A percentile compares a stretch with the other conserved stretches of the same genome.
Evolutionary conservation across 2,329 filamentous ascomycete genomes (phyloP).

Genomic region (Stachybotrys chartarum): DNA sequence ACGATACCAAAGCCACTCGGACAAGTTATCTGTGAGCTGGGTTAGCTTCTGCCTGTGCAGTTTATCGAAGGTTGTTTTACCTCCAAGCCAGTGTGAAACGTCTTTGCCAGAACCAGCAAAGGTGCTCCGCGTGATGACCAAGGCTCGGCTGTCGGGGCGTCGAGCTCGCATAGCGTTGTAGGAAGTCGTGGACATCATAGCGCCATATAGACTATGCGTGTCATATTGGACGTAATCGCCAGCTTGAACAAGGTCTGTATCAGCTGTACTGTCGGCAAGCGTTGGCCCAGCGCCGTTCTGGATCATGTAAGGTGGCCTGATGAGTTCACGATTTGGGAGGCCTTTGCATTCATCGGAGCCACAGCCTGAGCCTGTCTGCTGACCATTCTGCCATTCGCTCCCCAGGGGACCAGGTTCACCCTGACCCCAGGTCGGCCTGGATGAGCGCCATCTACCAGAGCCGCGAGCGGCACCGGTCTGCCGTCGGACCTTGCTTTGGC

Average conservation of each 20-base stretch:
- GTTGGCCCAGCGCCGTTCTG: constrained; percentile 16
- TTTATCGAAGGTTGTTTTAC: constrained; percentile 1
- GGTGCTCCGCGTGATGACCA: constrained; percentile 70
- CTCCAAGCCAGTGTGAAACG: constrained; percentile 53
- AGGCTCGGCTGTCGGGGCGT: constrained; percentile 55
- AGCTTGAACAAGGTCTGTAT: constrained; percentile 15
- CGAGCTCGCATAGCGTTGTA: constrained; percentile 59
- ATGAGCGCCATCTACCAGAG: constrained; percentile 7
- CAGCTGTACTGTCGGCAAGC: constrained; percentile 12
- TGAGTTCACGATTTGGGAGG: constrained; percentile 14
- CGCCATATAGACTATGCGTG: constrained; percentile 70
- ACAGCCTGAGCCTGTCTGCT: constrained; percentile 14
- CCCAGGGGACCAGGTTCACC: constrained; percentile 5
- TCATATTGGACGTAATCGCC: constrained; percentile 33
- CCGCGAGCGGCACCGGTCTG: constrained; percentile 2
- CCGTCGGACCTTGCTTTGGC: background rate
- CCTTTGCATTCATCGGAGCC: constrained; percentile 12
- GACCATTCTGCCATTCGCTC: constrained; percentile 11
- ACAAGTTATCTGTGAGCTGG: constrained; percentile 20
- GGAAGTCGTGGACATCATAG: constrained; percentile 64
- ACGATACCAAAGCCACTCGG: constrained; percentile 49
- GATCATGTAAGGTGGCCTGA: constrained; percentile 15
- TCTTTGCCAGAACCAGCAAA: constrained; percentile 65
- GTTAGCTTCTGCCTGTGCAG: background rate
- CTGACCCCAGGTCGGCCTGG: constrained; percentile 8